Conservation (phyloP, 2,329 filamentous ascomycete species). For the Reticulascus tulasneorum region DNA sequence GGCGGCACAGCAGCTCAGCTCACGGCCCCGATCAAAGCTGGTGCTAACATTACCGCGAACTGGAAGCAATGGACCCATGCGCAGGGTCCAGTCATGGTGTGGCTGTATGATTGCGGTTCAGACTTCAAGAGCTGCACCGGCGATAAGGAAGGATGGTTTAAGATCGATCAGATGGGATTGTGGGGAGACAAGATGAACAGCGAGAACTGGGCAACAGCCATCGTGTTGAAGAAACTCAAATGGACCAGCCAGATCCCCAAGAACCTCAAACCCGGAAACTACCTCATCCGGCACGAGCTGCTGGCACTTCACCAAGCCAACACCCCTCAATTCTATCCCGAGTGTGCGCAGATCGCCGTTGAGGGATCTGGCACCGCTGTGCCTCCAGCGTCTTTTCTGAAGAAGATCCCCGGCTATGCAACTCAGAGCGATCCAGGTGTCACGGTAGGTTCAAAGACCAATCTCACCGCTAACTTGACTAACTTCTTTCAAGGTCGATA, state of each 20-base stretch:
- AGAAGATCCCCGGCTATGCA: slow-evolving; percentile 41
- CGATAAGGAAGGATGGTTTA: slow-evolving; percentile 52
- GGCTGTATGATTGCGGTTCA: slow-evolving; percentile 43
- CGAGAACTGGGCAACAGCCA: slow-evolving; percentile 44
- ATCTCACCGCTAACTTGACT: neutral
- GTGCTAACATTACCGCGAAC: slow-evolving; percentile 42
- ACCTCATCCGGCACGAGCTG: slow-evolving; percentile 54
- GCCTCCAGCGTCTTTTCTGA: slow-evolving; percentile 36
- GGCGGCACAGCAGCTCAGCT: slow-evolving; percentile 45
- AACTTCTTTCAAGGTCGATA: slow-evolving; percentile 1
- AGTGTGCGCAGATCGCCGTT: slow-evolving; percentile 51
- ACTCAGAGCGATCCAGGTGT: slow-evolving; percentile 44
- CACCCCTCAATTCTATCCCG: slow-evolving; percentile 49
- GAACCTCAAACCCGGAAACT: slow-evolving; percentile 46
- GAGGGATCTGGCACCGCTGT: slow-evolving; percentile 41
- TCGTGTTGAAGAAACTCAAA: slow-evolving; percentile 28
- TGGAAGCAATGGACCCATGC: slow-evolving; percentile 57
- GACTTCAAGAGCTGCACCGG: slow-evolving; percentile 48
- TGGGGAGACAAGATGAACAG: slow-evolving; percentile 38
- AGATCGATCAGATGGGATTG: slow-evolving; percentile 52
- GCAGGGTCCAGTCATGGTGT: slow-evolving; percentile 57
- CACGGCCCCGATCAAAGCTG: slow-evolving; percentile 41
- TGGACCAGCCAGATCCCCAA: slow-evolving; percentile 49
- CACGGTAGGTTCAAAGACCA: slow-evolving; percentile 25
- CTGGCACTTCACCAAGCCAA: slow-evolving; percentile 52